Conservation (phyloP, 345 rosid genomes). For the Gossypium raimondii region DNA sequence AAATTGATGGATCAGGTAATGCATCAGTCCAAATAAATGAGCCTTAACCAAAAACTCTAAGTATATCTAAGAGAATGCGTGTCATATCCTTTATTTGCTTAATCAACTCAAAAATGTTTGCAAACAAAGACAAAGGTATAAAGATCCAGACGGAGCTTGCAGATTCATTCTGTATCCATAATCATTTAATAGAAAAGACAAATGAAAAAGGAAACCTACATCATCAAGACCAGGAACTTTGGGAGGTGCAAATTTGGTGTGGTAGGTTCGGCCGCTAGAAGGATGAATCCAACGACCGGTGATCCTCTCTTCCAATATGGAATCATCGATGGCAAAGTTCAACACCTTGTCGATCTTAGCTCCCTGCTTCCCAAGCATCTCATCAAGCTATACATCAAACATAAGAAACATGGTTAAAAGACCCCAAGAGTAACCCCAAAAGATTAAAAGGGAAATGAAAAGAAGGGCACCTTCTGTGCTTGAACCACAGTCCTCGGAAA, state of each 20-base stretch:
- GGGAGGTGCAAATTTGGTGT: slow-evolving; percentile 76
- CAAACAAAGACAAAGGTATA: no score
- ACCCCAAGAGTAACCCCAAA: not conserved
- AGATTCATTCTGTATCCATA: not conserved
- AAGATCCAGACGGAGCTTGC: not conserved
- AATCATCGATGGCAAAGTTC: slow-evolving; percentile 80
- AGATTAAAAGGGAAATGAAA: no score
- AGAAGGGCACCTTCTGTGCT: slow-evolving; percentile 62
- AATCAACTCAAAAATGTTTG: no score
- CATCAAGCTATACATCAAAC: slow-evolving; percentile 60
- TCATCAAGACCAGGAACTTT: slow-evolving; percentile 69
- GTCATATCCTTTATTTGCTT: no score
- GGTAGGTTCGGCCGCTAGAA: slow-evolving; percentile 85
- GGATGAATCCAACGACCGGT: slow-evolving; percentile 94
- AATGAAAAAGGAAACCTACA: slow-evolving; percentile 37
- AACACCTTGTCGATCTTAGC: slow-evolving; percentile 69
- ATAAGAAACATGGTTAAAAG: slow-evolving; percentile 10
- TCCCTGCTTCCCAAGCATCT: slow-evolving; percentile 79
- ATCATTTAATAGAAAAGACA: slow-evolving; percentile 1
- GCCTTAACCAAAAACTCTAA: no score
- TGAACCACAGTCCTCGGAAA: slow-evolving; percentile 85
- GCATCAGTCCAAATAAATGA: not conserved
- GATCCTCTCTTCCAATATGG: slow-evolving; percentile 88
- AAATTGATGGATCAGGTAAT: not conserved
- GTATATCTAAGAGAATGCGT: no score